Conservation (phyloP, 2,329 filamentous ascomycete species). For the Gnomoniopsis sp. region DNA sequence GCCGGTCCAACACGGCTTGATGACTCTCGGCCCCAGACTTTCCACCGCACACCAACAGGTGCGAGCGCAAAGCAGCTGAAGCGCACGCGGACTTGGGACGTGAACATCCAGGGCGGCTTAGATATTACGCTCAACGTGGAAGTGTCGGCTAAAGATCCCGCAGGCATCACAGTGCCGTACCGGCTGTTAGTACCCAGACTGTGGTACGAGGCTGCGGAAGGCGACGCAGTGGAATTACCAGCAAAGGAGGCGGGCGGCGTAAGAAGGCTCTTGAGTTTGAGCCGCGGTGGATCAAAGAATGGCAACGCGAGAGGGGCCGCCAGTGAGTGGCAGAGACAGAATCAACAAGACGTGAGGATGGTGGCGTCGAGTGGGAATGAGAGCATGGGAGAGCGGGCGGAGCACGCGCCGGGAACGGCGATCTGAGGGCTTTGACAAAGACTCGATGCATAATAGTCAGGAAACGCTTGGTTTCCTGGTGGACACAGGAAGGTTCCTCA, state of each 20-base stretch:
- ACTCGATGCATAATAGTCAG: background rate
- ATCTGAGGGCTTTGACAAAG: background rate
- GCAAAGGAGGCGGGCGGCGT: conserved; percentile 6
- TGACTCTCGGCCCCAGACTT: conserved; percentile 34
- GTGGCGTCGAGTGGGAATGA: background rate
- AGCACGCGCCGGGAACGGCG: conserved; percentile 14
- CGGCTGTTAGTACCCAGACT: conserved; percentile 80
- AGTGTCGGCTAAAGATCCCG: conserved; percentile 78
- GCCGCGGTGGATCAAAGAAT: conserved; percentile 10
- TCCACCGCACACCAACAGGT: conserved; percentile 69
- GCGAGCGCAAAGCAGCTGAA: conserved; percentile 57
- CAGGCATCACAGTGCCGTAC: conserved; percentile 85
- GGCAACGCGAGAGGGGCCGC: conserved; percentile 2
- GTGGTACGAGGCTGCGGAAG: conserved; percentile 46
- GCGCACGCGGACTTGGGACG: conserved; percentile 50
- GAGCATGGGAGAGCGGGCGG: background rate
- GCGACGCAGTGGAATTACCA: conserved; percentile 18
- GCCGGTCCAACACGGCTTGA: background rate
- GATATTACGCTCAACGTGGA: conserved; percentile 90
- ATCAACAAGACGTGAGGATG: background rate
- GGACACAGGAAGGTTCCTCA: background rate
- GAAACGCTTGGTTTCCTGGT: background rate
- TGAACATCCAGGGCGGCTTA: conserved; percentile 79
- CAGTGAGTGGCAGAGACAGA: background rate
- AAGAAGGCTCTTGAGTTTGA: conserved; percentile 16